phyloP scores from a whole-genome alignment of 2,329 filamentous ascomycete genomes.

The Dactylellina cionopaga region DNA sequence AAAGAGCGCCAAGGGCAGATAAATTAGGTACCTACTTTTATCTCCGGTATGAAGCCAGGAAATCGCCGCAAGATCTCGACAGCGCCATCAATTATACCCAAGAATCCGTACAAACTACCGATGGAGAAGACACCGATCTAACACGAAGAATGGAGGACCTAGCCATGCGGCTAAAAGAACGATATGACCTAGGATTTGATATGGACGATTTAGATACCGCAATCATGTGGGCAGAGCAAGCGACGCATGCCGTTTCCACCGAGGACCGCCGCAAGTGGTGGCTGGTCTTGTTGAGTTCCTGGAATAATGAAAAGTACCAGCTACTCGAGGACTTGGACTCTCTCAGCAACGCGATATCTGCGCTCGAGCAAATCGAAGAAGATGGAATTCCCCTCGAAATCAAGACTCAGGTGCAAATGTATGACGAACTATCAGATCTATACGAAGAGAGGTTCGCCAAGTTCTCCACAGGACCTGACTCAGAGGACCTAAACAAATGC shows the following conservation, averaged over 20 bases:
- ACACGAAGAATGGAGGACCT: constrained; percentile 2
- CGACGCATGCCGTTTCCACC: not conserved
- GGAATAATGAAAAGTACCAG: not conserved
- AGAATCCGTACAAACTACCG: not conserved
- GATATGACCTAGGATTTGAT: not conserved
- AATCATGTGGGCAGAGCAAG: constrained; percentile 7
- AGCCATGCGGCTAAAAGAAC: constrained; percentile 1
- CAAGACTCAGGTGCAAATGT: not conserved
- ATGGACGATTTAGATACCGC: constrained; percentile 11
- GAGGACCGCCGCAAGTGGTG: not conserved
- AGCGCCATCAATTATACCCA: not conserved
- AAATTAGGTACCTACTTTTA: not conserved
- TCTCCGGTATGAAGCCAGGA: not conserved
- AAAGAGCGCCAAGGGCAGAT: not conserved
- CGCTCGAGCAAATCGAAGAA: not conserved
- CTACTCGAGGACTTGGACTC: not conserved
- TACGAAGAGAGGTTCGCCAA: not conserved
- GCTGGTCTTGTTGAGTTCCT: not conserved
- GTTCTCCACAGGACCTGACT: not conserved
- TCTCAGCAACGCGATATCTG: not conserved
- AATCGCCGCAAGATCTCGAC: not conserved
- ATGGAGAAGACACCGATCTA: not conserved
- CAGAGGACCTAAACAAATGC: constrained; percentile 1
- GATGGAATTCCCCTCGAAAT: not conserved
- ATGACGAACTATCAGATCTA: constrained; percentile 10